Base-by-base conservation (phyloP, 169 alveolate genomes). In the Cystoisospora suis region DNA sequence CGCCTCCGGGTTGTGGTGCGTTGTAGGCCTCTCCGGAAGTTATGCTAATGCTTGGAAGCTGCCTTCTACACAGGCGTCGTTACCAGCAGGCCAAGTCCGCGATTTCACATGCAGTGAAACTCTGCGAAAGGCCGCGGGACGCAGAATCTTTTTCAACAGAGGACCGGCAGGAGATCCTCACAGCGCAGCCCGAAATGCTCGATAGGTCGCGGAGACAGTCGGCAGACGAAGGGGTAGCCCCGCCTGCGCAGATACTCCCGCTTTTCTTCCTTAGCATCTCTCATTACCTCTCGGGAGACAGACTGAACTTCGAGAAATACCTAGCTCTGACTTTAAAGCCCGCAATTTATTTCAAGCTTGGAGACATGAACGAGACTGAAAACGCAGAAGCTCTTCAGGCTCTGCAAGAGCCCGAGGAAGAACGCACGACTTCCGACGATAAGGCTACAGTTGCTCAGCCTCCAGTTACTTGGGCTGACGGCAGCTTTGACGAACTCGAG, bases 11-110 rank as follows among this genome's bases (percentile, higher is more conserved):
- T n/a, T n/a, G n/a, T n/a, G n/a, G n/a, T n/a, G n/a, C n/a, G n/a
- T n/a, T n/a, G n/a, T 20, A 65, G 77, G 77, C 77, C n/a, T 65
- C 77, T 1, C 0, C 38, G 34, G 77, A 65, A 15, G 34, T 44
- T 17, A 32, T 6, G 77, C n/a, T 72, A 53, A 72, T 72, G 83
- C 83, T 72, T 3, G 83, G 83, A 32, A 36, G 83, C 27, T 72
- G 83, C 83, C 27, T 1, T 3, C 83, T 72, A 4, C 83, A 72
- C 27, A 46, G 83, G 9, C 12, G 56, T 15, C 83, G 53, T 9
- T 72, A 38, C 83, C 36, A 27, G 32, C 42, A 72, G 27, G 83
- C 83, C 9, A 38, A 40, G 58, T 23, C 56, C 34, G 83, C 83
- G 0, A 40, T 72, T 40, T 20, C 53, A 6, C 32, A 7, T 34